These are phyloP conservation scores for Macrotyloma uniflorum DNA, from an alignment of 306 rosid species.

Conservation along the genomic window DNA sequence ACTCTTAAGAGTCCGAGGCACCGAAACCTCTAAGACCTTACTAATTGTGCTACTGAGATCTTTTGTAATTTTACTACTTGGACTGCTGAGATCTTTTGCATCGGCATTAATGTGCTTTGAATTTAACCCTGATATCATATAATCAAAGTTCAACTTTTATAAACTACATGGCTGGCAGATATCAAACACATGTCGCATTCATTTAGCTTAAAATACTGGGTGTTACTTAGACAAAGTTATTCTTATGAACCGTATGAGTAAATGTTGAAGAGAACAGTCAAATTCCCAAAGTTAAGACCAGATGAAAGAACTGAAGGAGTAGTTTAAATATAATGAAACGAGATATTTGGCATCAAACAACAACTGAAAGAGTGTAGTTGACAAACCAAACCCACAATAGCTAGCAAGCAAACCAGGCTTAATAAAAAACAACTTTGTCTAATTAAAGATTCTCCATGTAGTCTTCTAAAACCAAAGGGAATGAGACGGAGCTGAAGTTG, in stretches of 20 bases:
- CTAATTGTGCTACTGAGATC: constrained; percentile 38
- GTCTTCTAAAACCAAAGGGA: not conserved
- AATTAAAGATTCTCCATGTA: not conserved
- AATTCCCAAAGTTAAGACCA: not conserved
- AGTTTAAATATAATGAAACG: not conserved
- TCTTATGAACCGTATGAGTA: not conserved
- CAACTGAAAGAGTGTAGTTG: not conserved
- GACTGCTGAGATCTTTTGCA: constrained; percentile 33
- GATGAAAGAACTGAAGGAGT: not conserved
- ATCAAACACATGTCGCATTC: not conserved
- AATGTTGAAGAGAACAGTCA: not conserved
- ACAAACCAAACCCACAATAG: constrained; percentile 5
- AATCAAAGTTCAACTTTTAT: constrained; percentile 1
- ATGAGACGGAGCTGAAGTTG: constrained; percentile 2
- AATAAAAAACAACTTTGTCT: constrained; percentile 8
- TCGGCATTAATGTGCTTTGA: constrained; percentile 43
- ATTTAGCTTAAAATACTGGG: constrained; percentile 23
- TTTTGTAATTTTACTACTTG: constrained; percentile 13
- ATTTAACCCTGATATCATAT: constrained; percentile 47
- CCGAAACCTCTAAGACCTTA: constrained; percentile 36
- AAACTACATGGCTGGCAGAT: not conserved
- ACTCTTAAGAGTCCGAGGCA: constrained; percentile 38
- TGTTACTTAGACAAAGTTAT: not conserved
- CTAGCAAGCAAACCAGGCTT: not conserved
- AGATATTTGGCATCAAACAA: not conserved